Percentiles rank a stretch among this genome's conserved stretches.
phyloP scores from a whole-genome alignment of 768 basidiomycete genomes.

The Mycena rosella region DNA sequence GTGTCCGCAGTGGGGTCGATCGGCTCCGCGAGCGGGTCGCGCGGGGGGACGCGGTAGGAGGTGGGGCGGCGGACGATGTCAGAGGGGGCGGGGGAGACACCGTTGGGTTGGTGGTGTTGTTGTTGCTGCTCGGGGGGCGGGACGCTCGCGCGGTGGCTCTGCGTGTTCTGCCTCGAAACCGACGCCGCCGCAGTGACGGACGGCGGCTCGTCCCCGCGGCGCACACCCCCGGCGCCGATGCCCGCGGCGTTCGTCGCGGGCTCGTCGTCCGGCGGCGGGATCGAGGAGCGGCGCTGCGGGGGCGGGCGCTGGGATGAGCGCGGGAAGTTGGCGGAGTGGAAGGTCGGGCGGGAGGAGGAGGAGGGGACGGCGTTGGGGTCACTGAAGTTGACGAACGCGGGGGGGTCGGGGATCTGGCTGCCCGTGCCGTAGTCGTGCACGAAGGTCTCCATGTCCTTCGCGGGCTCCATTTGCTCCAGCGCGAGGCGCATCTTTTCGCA shows the following conservation, averaged over 20 bases:
- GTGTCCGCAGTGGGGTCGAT: slow-evolving; percentile 75
- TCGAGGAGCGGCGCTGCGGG: slow-evolving; percentile 43
- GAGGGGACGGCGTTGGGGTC: slow-evolving; percentile 74
- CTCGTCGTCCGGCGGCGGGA: slow-evolving; percentile 57
- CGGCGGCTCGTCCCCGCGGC: slow-evolving; percentile 52
- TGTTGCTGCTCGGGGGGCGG: slow-evolving; percentile 15
- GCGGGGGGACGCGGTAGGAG: slow-evolving; percentile 49
- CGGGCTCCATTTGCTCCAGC: slow-evolving; percentile 90
- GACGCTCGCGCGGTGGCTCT: slow-evolving; percentile 40
- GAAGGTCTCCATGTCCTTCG: slow-evolving; percentile 90
- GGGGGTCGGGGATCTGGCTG: slow-evolving; percentile 87
- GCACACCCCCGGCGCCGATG: slow-evolving; percentile 74
- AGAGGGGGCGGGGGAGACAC: slow-evolving; percentile 38
- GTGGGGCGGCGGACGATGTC: slow-evolving; percentile 31
- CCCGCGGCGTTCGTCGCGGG: slow-evolving; percentile 73
- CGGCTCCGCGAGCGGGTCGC: slow-evolving; percentile 67
- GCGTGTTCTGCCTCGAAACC: slow-evolving; percentile 50
- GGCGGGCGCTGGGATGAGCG: slow-evolving; percentile 57
- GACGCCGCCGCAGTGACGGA: slow-evolving; percentile 38
- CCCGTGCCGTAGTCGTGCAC: slow-evolving; percentile 93
- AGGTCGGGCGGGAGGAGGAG: slow-evolving; percentile 67
- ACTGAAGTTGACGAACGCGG: slow-evolving; percentile 87
- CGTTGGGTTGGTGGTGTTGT: slow-evolving; percentile 20
- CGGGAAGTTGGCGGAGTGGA: slow-evolving; percentile 68
- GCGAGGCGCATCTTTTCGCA: slow-evolving; percentile 91